These are phyloP conservation scores for Terfezia claveryi DNA, from an alignment of 495 filamentous ascomycete genomes.

Conservation along the genomic window DNA sequence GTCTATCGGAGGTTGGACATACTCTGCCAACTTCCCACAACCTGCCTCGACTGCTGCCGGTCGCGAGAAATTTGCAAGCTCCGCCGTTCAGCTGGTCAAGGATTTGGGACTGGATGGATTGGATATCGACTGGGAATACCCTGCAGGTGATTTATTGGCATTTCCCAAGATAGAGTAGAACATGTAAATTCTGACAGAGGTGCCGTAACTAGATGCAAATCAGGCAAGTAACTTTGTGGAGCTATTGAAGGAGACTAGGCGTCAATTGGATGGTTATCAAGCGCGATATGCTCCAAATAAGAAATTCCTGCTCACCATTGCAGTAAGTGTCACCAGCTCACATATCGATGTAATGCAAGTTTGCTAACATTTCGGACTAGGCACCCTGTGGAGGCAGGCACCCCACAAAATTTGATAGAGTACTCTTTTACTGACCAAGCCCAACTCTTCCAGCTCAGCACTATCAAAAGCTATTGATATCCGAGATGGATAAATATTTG, in stretches of 20 bases:
- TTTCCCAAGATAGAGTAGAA: too few species aligned
- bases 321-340: constrained; percentile 22
- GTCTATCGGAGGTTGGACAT: constrained; percentile 93
- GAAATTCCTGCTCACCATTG: constrained; percentile 57
- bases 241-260: constrained; percentile 42
- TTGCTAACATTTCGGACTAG: not conserved
- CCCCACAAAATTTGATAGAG: not conserved
- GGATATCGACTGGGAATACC: constrained; percentile 53
- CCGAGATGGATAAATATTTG: constrained; percentile 47
- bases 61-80: constrained; percentile 42
- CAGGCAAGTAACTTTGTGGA: constrained; percentile 50
- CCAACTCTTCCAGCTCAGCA: constrained; percentile 28
- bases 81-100: constrained; percentile 41
- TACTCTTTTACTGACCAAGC: too few species aligned
- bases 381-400: not conserved
- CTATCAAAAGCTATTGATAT: constrained; percentile 43
- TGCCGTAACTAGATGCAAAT: constrained; percentile 14
- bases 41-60: constrained; percentile 45
- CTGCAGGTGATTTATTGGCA: constrained; percentile 10
- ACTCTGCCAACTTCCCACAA: constrained; percentile 61
- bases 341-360: too few species aligned
- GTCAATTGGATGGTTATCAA: constrained; percentile 43
- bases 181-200: too few species aligned
- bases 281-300: constrained; percentile 25
- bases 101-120: constrained; percentile 42